Evolutionary conservation across 805 yeast species (phyloP).

Genomic region (Candida taoyuanica): DNA sequence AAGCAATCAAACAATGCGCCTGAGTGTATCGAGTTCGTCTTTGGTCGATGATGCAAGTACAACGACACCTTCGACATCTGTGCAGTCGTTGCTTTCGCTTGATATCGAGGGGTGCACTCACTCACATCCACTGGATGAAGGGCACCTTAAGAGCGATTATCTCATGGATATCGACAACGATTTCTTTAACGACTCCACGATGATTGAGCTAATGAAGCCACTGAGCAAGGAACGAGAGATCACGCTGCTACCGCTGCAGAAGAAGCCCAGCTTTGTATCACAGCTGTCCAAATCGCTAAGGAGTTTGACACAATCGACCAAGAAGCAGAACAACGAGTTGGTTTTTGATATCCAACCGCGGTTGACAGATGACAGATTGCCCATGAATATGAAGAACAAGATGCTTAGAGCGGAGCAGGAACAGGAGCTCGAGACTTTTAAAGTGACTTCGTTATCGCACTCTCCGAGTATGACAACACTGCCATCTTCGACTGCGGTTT

Average conservation of each 20-base stretch:
- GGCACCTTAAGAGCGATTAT: conserved; percentile 10
- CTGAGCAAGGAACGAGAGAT: too few relatives aligned
- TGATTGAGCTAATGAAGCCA: conserved; percentile 4
- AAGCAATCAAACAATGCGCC: conserved; percentile 8
- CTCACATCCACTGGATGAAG: conserved; percentile 21
- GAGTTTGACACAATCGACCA: conserved; percentile 16
- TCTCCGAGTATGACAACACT: conserved; percentile 2
- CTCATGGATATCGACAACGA: conserved; percentile 24
- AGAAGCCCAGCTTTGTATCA: conserved; percentile 22
- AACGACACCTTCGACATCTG: conserved; percentile 7
- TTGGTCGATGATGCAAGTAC: conserved; percentile 5
- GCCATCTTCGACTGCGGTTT: conserved; percentile 10
- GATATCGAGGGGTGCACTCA: conserved; percentile 13
- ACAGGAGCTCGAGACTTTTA: conserved; percentile 25
- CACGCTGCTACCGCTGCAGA: too few relatives aligned
- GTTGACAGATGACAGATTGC: conserved; percentile 24
- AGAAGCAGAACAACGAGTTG: conserved; percentile 17
- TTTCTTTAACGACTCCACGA: conserved; percentile 11
- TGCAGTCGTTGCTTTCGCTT: conserved; percentile 14
- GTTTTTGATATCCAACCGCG: conserved; percentile 27
- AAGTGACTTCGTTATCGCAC: conserved; percentile 19
- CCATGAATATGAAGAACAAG: conserved; percentile 4
- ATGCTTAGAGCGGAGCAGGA: conserved; percentile 4
- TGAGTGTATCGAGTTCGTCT: conserved; percentile 5
- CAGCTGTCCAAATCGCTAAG: conserved; percentile 20